A percentile compares a stretch with the other conserved stretches of the same genome.
Conservation (phyloP, 1,139 yeast species). For the Yamadazyma jaroonii region DNA sequence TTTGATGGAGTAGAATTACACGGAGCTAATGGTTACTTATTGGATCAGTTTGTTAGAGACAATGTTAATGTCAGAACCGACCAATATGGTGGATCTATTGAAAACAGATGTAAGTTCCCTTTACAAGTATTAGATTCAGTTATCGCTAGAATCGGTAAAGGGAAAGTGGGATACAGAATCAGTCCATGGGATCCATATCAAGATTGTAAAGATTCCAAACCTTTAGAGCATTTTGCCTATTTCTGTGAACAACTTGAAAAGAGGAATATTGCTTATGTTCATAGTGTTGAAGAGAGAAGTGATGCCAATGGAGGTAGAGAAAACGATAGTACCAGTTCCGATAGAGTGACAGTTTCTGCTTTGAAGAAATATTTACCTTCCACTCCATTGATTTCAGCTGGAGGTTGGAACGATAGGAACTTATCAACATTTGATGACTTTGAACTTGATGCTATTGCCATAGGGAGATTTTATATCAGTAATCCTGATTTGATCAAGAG, state of each 20-base stretch:
- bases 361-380: slow-evolving; percentile 13
- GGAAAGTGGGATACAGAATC: slow-evolving; percentile 20
- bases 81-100: slow-evolving; percentile 54
- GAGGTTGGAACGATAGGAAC: slow-evolving; percentile 14
- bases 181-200: slow-evolving; percentile 23
- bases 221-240: slow-evolving; percentile 15
- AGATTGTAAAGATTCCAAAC: slow-evolving; percentile 14
- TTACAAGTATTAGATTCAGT: slow-evolving; percentile 54
- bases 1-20: slow-evolving; percentile 73
- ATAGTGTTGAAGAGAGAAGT: slow-evolving; percentile 21
- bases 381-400: slow-evolving; percentile 17
- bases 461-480: slow-evolving; percentile 45
- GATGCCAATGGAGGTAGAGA: slow-evolving; percentile 19
- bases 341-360: slow-evolving; percentile 5
- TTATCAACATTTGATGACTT: slow-evolving; percentile 6
- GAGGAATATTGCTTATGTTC: slow-evolving; percentile 21
- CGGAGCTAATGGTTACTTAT: slow-evolving; percentile 65
- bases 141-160: slow-evolving; percentile 32
- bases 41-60: slow-evolving; percentile 55
- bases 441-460: slow-evolving; percentile 25
- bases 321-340: slow-evolving; percentile 11
- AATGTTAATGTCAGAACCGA: slow-evolving; percentile 60
- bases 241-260: slow-evolving; percentile 18
- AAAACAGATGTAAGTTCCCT: slow-evolving; percentile 54
- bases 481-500: slow-evolving; percentile 48